Base-by-base conservation (phyloP, 75 land plant species). In the Sequoiadendron giganteum region DNA sequence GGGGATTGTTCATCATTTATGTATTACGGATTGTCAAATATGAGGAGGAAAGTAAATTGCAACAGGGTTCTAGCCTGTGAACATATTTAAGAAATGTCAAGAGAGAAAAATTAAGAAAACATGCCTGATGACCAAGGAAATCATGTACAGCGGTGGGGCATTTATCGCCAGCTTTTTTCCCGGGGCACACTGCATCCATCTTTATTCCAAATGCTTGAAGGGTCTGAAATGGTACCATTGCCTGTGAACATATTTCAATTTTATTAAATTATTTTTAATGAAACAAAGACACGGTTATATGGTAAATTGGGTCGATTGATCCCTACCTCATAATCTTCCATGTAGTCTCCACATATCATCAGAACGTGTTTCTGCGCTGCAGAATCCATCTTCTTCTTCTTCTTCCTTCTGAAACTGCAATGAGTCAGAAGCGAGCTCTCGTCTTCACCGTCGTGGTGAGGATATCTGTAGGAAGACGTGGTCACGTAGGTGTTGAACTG, bases 201-300 rank as follows among this genome's bases (percentile, higher is more conserved):
- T 92, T 75, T 45, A 98, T 77, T 9, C 99, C 99, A 86, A 83
- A 98, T 14, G 99, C 99, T 88, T 90, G 93, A 21, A 98, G 85
- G 1, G 95, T 97, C 92, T 98, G 99, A 85, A 97, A 97, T 0
- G 99, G 99, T 38, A 97, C 99, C 98, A 98, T 98, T 61, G 82
- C 99, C 99, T 97, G 89, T 86, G 87, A 90, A 65, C 61, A 43
- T 34, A 34, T 30, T n/a, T 72, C 38, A 30, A 75, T 13, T 28
- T 7, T 10, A 11, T 75, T 3, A 10, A 32, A n/a, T n/a, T 28
- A 11, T 10, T 10, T 72, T 72, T n/a, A 32, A 1, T 72, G 34
- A 72, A 30, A 72, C 30, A 72, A 72, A 10, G 11, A 72, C 30
- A 32, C 38, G 32, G 3, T 32, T 75, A 1, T 7, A 30, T 75